Conservation (phyloP, 2,329 filamentous ascomycete species). For the Penicillium sp. region DNA sequence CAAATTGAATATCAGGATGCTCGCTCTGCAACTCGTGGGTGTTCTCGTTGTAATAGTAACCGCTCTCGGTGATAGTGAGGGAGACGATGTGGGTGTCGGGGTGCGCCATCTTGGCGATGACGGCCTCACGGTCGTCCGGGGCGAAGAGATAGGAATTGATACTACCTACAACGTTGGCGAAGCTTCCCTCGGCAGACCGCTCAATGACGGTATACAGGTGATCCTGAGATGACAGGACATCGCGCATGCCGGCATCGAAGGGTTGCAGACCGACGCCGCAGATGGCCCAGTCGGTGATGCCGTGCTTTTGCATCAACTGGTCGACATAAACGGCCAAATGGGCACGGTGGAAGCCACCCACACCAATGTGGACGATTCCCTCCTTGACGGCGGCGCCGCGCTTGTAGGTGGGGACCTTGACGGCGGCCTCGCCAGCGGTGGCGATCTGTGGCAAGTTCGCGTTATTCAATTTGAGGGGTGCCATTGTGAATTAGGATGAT, state of each 20-base stretch:
- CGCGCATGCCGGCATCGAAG: conserved; percentile 53
- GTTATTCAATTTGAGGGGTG: conserved; percentile 41
- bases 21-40: conserved; percentile 52
- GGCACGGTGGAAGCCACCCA: conserved; percentile 56
- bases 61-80: conserved; percentile 56
- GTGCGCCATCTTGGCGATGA: conserved; percentile 56
- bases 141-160: conserved; percentile 55
- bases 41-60: conserved; percentile 59
- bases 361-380: conserved; percentile 55
- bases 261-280: conserved; percentile 54
- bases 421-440: conserved; percentile 22
- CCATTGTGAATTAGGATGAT: conserved; percentile 22
- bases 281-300: conserved; percentile 49
- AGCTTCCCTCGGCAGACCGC: conserved; percentile 52
- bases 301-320: conserved; percentile 49
- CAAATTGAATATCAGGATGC: conserved; percentile 51
- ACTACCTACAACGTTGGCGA: conserved; percentile 50
- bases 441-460: conserved; percentile 40
- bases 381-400: conserved; percentile 49
- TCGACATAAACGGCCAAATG: conserved; percentile 55
- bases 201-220: conserved; percentile 55
- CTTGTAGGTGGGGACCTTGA: conserved; percentile 46
- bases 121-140: conserved; percentile 51
- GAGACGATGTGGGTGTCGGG: conserved; percentile 56
- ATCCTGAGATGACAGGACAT: conserved; percentile 51